These are phyloP conservation scores for Uronychia binucleata DNA, from an alignment of 73 alveolate species.

Conservation along the genomic window DNA sequence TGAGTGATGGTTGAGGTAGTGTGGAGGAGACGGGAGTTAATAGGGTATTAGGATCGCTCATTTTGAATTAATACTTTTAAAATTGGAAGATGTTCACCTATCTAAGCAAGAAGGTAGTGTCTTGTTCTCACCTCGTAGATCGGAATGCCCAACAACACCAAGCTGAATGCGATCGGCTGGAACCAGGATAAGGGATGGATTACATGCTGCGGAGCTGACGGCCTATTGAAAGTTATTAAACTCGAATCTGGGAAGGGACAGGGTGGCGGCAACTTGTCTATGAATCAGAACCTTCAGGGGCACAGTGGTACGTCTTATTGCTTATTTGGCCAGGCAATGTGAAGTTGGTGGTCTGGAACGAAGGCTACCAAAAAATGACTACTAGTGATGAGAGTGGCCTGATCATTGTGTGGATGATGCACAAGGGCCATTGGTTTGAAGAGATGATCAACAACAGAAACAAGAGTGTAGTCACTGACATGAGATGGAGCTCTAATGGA, in stretches of 20 bases:
- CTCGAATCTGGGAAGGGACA: constrained; percentile 78
- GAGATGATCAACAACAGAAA: constrained; percentile 99
- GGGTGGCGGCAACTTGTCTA: constrained; percentile 82
- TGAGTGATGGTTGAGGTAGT: not conserved
- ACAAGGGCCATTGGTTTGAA: constrained; percentile 91
- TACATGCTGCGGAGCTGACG: constrained; percentile 92
- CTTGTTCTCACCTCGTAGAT: constrained; percentile 39
- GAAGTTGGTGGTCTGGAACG: constrained; percentile 91
- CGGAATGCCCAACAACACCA: constrained; percentile 70
- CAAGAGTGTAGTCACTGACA: constrained; percentile 97
- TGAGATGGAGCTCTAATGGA: constrained; percentile 99
- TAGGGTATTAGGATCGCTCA: not conserved
- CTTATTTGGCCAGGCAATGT: constrained; percentile 4
- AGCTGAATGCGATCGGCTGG: constrained; percentile 81
- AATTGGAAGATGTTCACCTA: constrained; percentile 66
- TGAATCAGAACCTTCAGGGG: constrained; percentile 91
- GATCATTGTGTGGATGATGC: constrained; percentile 94
- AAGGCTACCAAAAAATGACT: constrained; percentile 88
- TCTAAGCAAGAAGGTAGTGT: constrained; percentile 72
- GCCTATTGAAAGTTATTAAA: constrained; percentile 83
- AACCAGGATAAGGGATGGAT: constrained; percentile 90
- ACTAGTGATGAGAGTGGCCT: constrained; percentile 96
- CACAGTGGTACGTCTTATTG: constrained; percentile 64
- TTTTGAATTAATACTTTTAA: not conserved
- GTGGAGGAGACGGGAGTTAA: not conserved